Base-by-base conservation (phyloP, 331 rosid species). In the Malus hybrid region DNA sequence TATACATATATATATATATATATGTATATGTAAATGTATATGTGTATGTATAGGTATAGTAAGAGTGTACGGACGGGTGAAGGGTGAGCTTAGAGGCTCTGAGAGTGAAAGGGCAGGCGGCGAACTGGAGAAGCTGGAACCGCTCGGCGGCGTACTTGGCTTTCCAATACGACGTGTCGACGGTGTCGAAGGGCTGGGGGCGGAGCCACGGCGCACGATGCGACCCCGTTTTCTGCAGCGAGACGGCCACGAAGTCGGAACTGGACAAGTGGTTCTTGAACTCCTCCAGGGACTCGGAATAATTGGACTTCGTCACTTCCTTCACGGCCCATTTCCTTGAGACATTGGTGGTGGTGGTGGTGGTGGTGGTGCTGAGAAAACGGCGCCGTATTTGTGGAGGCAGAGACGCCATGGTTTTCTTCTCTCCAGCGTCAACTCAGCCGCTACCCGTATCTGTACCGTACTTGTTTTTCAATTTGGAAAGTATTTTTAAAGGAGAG, bases 21-120 rank as follows among this genome's bases (percentile, higher is more conserved):
- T 67, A 67, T 22, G 22, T 42, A 3, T 42, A 3, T 10, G 48
- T 42, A 3, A 3, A 10, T 10, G 0, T 39, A 10, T 39, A 10
- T 39, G 48, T 24, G 22, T 15, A 42, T 5, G 18, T 13, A 29
- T 28, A 74, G 8, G 16, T 4, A 28, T 1, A 42, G 62, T 50
- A 10, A 0, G 59, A 39, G 36, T 8, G 79, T 12, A 87, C 95
- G 79, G 16, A 94, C 98, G 97, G 97, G 72, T 91, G 87, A 81
- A 92, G 93, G 5, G 83, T 55, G 63, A 92, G 79, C 78, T 84
- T 76, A 34, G 87, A 70, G 27, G 67, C 83, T 8, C 79, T 13
- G 16, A 94, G 72, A 46, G 92, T 87, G 80, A 94, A 91, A 3
- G 98, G 97, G 79, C 97, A 94, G 29, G 91, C 90, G 6, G 98